Evolutionary conservation across 1,139 yeast genomes (phyloP), one percentile per base, ranked within the genome.

Genomic region (Saccharomyces hybrid): DNA sequence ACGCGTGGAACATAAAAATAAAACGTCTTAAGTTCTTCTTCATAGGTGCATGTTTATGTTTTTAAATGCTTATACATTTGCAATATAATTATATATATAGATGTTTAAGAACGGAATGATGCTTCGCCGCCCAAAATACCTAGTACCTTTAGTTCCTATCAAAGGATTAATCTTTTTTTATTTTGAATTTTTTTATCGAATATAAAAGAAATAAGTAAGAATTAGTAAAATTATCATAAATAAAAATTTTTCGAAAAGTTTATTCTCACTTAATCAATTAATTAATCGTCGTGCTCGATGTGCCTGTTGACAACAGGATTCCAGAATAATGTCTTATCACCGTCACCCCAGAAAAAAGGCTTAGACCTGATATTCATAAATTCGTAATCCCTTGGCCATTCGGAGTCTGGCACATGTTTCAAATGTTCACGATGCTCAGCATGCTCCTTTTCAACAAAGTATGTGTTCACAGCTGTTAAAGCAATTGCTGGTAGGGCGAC

Each of bases 331-430:
- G 98, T 89, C 81, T 88, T 84, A 80, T 90, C 96, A 71, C 99
- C 98, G 71, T 93, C 91, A 70, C 98, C 98, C 98, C 98, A 93
- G 85, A 89, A 91, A 82, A 81, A 87, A 71, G 87, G 85, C 74
- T 83, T 85, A 69, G 73, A 73, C 82, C 98, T 88, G 67, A 89
- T 74, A 80, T 93, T 91, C 79, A 85, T 91, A 82, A 83, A 93
- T 62, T 84, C 93, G 77, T 88, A 88, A 75, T 86, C 95, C 59
- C 74, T 77, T 67, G 96, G 97, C 90, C 96, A 87, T 72, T 90
- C 96, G 64, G 85, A 95, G 72, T 90, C 97, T 47, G 84, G 70
- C 58, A 88, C 77, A 68, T 87, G 88, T 63, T 78, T 79, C 67
- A 80, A 74, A 76, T 91, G 97, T 71, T 80, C 81, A 76, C 96